Conservation (phyloP, 2,329 filamentous ascomycete species). For the Cladophialophora bantiana region DNA sequence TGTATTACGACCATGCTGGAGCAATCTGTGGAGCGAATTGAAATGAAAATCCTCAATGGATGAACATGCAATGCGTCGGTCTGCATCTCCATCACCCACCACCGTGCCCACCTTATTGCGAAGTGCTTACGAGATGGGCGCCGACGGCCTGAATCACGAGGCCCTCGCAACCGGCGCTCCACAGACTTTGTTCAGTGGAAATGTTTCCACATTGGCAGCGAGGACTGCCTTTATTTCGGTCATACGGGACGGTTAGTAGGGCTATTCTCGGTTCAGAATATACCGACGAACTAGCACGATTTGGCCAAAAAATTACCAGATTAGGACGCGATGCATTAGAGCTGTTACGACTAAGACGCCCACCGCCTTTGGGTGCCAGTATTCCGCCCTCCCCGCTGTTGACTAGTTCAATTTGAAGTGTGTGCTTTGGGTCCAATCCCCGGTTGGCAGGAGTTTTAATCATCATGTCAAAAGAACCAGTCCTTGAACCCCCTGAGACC, state of each 20-base stretch:
- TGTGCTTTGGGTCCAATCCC: background rate
- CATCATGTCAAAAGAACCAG: background rate
- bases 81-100: background rate
- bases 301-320: background rate
- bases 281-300: background rate
- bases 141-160: background rate
- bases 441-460: background rate
- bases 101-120: background rate
- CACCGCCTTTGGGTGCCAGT: background rate
- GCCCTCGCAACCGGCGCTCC: background rate
- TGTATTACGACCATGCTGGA: constrained; percentile 6
- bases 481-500: background rate
- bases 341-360: background rate
- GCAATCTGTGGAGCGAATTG: background rate
- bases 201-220: background rate
- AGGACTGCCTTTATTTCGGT: too few species aligned
- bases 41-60: background rate
- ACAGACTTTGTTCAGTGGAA: background rate
- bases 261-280: background rate
- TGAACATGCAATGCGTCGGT: background rate
- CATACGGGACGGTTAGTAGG: background rate
- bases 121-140: constrained; percentile 1
- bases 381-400: background rate
- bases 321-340: background rate
- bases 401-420: background rate